Percentiles rank a stretch among this genome's conserved stretches.
Conservation (phyloP, 192 early-diverging fungal species). For the Coemansia furcata region DNA sequence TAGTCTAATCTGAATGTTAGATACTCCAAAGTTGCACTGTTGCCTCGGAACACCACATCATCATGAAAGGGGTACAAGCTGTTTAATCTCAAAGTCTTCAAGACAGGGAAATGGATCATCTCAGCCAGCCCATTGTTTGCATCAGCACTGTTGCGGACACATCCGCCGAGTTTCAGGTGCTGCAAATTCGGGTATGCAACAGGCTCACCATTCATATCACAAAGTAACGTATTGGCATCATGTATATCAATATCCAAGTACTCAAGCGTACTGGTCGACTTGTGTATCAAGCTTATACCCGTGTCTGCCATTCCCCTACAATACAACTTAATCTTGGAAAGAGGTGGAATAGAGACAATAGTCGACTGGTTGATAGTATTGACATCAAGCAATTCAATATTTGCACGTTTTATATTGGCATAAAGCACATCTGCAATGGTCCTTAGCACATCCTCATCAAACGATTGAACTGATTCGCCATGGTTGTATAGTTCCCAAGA, state of each 20-base stretch:
- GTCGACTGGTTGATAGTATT: too few relatives aligned
- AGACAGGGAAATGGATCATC: background rate
- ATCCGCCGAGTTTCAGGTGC: background rate
- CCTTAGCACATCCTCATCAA: background rate
- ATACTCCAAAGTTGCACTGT: background rate
- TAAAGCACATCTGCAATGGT: background rate
- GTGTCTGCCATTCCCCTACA: background rate
- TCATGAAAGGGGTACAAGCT: background rate
- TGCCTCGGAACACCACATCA: constrained; percentile 8
- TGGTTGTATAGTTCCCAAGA: background rate
- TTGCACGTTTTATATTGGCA: background rate
- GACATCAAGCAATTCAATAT: background rate
- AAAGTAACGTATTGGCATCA: background rate
- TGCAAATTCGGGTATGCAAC: background rate
- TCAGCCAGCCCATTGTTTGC: background rate
- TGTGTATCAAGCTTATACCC: background rate
- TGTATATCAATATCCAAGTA: background rate
- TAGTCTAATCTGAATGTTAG: background rate
- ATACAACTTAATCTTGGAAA: background rate
- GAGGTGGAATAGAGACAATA: background rate
- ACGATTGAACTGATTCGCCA: too few relatives aligned
- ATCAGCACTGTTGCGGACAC: too few relatives aligned
- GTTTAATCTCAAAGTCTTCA: background rate
- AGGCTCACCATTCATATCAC: background rate
- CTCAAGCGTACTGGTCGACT: background rate